Base-by-base conservation (phyloP, 2,329 filamentous ascomycete species). In the Mycogone perniciosa region DNA sequence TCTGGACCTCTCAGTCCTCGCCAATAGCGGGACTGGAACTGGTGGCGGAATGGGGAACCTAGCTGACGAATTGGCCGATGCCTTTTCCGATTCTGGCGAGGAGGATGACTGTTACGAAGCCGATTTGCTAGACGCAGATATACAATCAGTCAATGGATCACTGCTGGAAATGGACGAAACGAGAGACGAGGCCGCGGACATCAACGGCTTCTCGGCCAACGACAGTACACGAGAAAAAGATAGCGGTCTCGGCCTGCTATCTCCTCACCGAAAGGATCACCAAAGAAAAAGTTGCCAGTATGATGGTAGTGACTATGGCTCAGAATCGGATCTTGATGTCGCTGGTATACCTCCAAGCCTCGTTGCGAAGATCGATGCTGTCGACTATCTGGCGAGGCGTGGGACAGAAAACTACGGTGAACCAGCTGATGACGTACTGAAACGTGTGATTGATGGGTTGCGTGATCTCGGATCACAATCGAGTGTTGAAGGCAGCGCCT, bases 11-110 rank as follows among this genome's bases (percentile, higher is more conserved):
- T 68, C 67, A 51, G 65, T 72, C n/a, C 72, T 77, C 44, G 67
- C 68, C 52, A 66, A 64, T 50, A 71, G 67, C 39, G 74, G 67
- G 35, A 66, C 67, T 42, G 69, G 66, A 27, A 64, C 65, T 3
- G 71, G 70, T 45, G 81, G 81, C 54, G 84, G 85, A 7, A 72
- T 89, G 55, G 88, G 88, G 31, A 91, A 89, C 59, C 68, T 93
- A 44, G 88, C 88, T 2, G 88, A 92, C 67, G 88, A 93, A 67
- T 72, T 93, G 44, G 88, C 85, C 1, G 86, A 87, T 61, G 83
- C 84, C 4, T 81, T 86, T 65, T 82, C 80, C 40, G 82, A 82
- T 33, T 85, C 82, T 7, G 81, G 79, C 51, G 82, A 81, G 38
- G 81, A 83, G 37, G 77, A 76, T 20, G 75, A 76, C 40, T 73